Evolutionary conservation across 2,329 filamentous ascomycete species (phyloP).

Genomic region (Curvularia spicifera): DNA sequence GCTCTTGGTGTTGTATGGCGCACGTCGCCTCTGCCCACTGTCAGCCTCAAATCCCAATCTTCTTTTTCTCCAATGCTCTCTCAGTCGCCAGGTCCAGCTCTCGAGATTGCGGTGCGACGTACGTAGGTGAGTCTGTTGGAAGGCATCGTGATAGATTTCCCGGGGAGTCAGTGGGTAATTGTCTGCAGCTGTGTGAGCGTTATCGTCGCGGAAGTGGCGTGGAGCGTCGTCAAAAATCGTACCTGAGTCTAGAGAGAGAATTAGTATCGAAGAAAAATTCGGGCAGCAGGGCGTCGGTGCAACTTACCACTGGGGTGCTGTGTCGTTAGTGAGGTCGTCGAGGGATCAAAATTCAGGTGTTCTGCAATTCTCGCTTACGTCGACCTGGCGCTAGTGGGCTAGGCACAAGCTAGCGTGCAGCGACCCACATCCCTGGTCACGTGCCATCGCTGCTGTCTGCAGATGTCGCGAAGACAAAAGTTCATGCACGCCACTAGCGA

Average conservation of each 20-base stretch:
- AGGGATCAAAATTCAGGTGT: slow-evolving; percentile 17
- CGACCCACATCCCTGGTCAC: slow-evolving; percentile 4
- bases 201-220: slow-evolving; percentile 14
- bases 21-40: slow-evolving; percentile 59
- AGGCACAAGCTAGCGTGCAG: slow-evolving; percentile 3
- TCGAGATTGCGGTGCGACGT: slow-evolving; percentile 44
- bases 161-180: slow-evolving; percentile 42
- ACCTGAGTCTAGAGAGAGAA: slow-evolving; percentile 34
- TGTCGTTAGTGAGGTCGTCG: slow-evolving; percentile 35
- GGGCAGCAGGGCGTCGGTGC: slow-evolving; percentile 23
- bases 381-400: slow-evolving; percentile 19
- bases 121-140: slow-evolving; percentile 64
- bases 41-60: slow-evolving; percentile 32
- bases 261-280: slow-evolving; percentile 20
- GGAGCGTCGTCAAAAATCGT: slow-evolving; percentile 20
- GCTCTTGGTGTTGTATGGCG: slow-evolving; percentile 92
- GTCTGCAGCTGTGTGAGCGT: slow-evolving; percentile 41
- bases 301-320: slow-evolving; percentile 46
- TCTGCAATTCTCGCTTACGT: slow-evolving; percentile 16
- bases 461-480: slow-evolving; percentile 26
- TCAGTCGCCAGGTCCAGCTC: slow-evolving; percentile 16
- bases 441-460: slow-evolving; percentile 12
- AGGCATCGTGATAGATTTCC: slow-evolving; percentile 58
- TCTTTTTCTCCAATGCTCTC: slow-evolving; percentile 7
- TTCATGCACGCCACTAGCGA: slow-evolving; percentile 30